Evolutionary conservation across 306 rosid genomes (phyloP).

Genomic region (Medicago ruthenica): DNA sequence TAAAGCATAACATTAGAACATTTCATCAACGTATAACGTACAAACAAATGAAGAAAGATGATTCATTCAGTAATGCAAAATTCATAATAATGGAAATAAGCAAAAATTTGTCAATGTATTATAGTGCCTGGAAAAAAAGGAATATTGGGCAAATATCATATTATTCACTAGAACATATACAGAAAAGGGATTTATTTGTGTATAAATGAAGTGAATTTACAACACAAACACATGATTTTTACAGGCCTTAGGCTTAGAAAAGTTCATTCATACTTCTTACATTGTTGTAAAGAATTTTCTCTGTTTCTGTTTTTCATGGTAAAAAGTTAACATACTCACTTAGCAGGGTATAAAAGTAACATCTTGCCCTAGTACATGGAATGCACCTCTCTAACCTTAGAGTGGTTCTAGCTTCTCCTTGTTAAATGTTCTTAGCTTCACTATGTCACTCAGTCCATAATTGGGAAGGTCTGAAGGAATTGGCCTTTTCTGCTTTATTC

Average conservation of each 20-base stretch:
- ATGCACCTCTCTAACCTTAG: too few species aligned
- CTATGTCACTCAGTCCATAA: too few species aligned
- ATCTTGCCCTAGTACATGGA: too few species aligned
- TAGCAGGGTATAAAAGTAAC: too few species aligned
- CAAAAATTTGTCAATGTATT: constrained; percentile 20
- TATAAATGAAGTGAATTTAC: not conserved
- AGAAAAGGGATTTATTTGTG: not conserved
- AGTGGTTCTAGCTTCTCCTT: too few species aligned
- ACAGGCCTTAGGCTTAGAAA: not conserved
- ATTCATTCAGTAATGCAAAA: not conserved
- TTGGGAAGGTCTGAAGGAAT: too few species aligned
- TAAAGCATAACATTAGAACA: constrained; percentile 7
- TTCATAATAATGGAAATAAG: constrained; percentile 18
- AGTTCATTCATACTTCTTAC: not conserved
- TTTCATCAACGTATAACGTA: not conserved
- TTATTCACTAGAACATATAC: not conserved
- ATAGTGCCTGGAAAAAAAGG: not conserved
- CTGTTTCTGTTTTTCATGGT: too few species aligned
- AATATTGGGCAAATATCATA: not conserved
- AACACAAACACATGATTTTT: not conserved
- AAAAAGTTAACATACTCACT: too few species aligned
- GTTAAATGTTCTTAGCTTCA: too few species aligned
- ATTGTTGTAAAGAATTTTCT: too few species aligned
- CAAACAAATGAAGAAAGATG: not conserved
- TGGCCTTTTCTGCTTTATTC: too few species aligned